phyloP scores from a whole-genome alignment of 1,139 yeast genomes.

The Magnusiomyces fungicola region DNA sequence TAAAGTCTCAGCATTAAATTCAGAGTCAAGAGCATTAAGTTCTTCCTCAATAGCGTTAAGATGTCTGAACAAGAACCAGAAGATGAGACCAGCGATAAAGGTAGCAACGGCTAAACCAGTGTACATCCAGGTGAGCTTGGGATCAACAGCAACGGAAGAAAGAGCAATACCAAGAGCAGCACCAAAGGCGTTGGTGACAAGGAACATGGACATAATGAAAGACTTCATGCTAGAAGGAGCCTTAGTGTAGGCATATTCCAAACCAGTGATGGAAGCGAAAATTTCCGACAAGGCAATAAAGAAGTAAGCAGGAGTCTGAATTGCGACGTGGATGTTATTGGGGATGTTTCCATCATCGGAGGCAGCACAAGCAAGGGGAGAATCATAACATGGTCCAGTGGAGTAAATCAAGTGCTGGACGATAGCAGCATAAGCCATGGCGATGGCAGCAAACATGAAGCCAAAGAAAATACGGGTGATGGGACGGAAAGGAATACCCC shows the following conservation, averaged over 20 bases:
- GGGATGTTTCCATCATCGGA: conserved; percentile 36
- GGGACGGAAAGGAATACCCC: conserved; percentile 40
- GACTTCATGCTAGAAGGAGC: conserved; percentile 63
- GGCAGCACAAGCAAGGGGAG: conserved; percentile 40
- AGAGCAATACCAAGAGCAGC: conserved; percentile 68
- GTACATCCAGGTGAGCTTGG: conserved; percentile 62
- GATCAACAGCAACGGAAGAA: conserved; percentile 57
- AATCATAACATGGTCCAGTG: conserved; percentile 70
- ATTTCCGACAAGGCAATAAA: conserved; percentile 58
- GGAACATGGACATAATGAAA: conserved; percentile 55
- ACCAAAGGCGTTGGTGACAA: conserved; percentile 58
- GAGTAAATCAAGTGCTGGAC: conserved; percentile 67
- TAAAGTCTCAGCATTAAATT: conserved; percentile 26
- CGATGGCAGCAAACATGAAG: conserved; percentile 58
- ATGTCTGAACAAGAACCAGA: conserved; percentile 55
- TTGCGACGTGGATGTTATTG: conserved; percentile 51
- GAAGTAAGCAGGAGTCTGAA: conserved; percentile 58
- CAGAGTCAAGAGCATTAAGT: conserved; percentile 49
- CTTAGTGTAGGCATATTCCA: conserved; percentile 63
- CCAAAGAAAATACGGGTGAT: conserved; percentile 71
- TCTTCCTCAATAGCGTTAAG: conserved; percentile 55
- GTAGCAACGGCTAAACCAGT: conserved; percentile 55
- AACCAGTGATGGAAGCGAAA: conserved; percentile 58
- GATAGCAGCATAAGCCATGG: conserved; percentile 77
- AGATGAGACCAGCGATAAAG: conserved; percentile 50